Percentiles rank a stretch among this genome's conserved stretches.
Evolutionary conservation across 345 rosid genomes (phyloP).

Genomic region (Eucalyptus polyanthemos): DNA sequence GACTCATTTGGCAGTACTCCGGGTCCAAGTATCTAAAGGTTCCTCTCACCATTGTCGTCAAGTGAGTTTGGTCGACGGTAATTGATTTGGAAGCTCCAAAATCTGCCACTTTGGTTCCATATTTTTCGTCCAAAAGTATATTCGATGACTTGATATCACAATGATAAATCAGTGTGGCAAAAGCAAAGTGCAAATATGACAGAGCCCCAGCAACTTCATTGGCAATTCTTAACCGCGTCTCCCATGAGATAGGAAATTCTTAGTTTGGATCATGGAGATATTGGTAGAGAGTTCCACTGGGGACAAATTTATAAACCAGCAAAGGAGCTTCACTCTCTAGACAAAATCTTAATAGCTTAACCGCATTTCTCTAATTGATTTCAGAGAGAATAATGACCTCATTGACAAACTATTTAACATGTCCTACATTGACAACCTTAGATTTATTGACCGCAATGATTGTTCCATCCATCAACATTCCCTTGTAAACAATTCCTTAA

Average conservation of each 20-base stretch:
- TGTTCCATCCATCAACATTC: neutral
- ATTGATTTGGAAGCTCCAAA: neutral
- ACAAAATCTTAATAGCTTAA: no score
- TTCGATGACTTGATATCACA: accelerated
- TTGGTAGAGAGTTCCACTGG: neutral
- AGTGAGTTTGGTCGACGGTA: neutral
- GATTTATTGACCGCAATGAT: neutral
- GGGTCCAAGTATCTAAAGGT: neutral
- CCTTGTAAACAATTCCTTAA: neutral
- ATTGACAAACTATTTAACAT: neutral
- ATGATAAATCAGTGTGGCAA: accelerated
- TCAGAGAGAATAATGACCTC: neutral
- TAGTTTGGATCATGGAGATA: neutral
- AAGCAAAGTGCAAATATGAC: accelerated
- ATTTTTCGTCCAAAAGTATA: neutral
- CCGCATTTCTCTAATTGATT: no score
- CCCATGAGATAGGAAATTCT: neutral
- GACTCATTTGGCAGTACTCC: no score
- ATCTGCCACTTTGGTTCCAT: no score
- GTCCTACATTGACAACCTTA: neutral
- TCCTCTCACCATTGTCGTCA: neutral
- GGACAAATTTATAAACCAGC: neutral
- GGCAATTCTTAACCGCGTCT: accelerated
- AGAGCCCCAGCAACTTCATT: accelerated
- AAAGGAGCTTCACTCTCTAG: neutral